Percentiles rank a stretch among this genome's conserved stretches.
Conservation (phyloP, 208 protist genomes). For the Naegleria lovaniensis region DNA sequence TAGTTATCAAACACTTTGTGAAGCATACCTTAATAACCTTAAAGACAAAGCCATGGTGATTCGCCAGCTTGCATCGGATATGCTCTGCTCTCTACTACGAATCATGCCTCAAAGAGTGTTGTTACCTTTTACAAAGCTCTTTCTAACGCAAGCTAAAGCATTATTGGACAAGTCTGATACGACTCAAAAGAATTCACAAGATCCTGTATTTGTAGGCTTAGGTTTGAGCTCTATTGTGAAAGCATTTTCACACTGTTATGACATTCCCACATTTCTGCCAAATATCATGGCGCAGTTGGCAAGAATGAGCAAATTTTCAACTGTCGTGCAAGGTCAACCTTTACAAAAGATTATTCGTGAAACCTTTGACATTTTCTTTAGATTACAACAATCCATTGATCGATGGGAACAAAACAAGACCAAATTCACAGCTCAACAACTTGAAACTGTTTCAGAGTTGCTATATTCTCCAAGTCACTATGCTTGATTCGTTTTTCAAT, state of each 20-base stretch:
- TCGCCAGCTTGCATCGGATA: neutral
- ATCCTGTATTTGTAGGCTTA: neutral
- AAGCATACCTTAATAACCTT: neutral
- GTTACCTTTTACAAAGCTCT: neutral
- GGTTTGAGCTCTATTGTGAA: neutral
- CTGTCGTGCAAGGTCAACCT: too few species aligned
- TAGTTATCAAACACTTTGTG: neutral
- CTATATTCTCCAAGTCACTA: neutral
- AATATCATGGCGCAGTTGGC: neutral
- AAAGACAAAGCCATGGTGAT: neutral
- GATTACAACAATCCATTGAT: neutral
- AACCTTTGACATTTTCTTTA: neutral
- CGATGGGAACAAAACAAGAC: constrained; percentile 3
- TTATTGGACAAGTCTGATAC: too few species aligned
- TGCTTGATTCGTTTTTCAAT: neutral
- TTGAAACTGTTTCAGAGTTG: neutral
- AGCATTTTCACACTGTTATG: neutral
- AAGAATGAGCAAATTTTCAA: neutral
- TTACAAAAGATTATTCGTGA: neutral
- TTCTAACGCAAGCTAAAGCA: neutral
- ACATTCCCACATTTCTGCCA: neutral
- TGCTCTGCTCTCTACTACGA: neutral
- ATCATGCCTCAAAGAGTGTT: neutral
- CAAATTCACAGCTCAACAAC: neutral
- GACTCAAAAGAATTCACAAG: neutral